Evolutionary conservation across 1,284 basidiomycete species (phyloP).

Genomic region (Cutaneotrichosporon cutaneum): DNA sequence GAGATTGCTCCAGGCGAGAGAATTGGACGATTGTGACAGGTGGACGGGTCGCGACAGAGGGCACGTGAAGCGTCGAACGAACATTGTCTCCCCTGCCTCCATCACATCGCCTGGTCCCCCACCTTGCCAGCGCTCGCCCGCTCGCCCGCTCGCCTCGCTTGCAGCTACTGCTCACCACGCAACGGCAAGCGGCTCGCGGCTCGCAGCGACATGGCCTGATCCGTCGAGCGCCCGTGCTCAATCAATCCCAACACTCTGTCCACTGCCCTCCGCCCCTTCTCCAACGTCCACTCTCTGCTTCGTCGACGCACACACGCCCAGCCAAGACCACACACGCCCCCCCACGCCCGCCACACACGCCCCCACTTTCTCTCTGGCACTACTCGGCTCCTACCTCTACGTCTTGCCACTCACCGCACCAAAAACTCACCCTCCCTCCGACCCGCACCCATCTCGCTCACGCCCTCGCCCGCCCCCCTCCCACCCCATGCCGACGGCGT

Average conservation of each 20-base stretch:
- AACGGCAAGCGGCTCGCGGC: neutral
- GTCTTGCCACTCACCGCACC: neutral
- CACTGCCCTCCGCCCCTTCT: neutral
- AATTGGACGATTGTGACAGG: too few relatives aligned
- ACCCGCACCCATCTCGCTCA: neutral
- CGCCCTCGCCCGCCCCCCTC: neutral
- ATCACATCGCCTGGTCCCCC: too few relatives aligned
- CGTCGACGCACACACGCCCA: too few relatives aligned
- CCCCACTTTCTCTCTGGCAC: neutral
- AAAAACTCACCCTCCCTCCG: neutral
- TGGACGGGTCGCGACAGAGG: neutral
- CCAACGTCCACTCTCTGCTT: neutral
- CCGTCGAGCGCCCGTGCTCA: neutral
- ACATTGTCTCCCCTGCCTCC: neutral
- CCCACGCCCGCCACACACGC: too few relatives aligned
- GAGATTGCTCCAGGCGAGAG: neutral
- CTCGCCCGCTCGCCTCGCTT: too few relatives aligned
- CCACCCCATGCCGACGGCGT: slow-evolving; percentile 1
- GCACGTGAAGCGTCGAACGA: neutral
- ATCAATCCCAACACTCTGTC: neutral
- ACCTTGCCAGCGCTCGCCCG: too few relatives aligned
- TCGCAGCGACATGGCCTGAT: neutral
- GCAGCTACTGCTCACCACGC: too few relatives aligned
- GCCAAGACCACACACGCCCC: too few relatives aligned
- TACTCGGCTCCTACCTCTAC: neutral